These are phyloP conservation scores for Chrysanthemum lavandulifolium DNA, from an alignment of 129 eudicot genomes.

Conservation along the genomic window DNA sequence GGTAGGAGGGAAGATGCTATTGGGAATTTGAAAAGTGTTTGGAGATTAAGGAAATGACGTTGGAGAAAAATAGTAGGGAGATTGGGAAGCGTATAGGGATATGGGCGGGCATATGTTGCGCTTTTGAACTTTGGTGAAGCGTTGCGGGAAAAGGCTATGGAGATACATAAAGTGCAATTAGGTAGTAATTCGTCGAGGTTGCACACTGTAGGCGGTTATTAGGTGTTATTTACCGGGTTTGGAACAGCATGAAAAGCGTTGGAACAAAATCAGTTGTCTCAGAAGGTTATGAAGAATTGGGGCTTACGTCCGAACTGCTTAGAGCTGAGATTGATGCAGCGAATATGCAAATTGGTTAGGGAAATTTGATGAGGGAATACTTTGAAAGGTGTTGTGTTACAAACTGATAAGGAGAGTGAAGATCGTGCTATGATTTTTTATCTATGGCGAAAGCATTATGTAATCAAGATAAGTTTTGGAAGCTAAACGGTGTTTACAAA, in stretches of 20 bases:
- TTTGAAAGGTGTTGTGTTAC: constrained; percentile 60
- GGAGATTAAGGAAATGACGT: constrained; percentile 66
- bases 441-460: constrained; percentile 88
- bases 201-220: constrained; percentile 80
- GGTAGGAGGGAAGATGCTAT: constrained; percentile 96
- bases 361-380: constrained; percentile 63
- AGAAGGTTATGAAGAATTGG: constrained; percentile 80
- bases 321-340: constrained; percentile 91
- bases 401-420: constrained; percentile 77
- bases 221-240: constrained; percentile 87
- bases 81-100: constrained; percentile 80
- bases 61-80: constrained; percentile 66
- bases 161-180: constrained; percentile 53
- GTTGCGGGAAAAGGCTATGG: constrained; percentile 68
- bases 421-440: constrained; percentile 74
- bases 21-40: constrained; percentile 58
- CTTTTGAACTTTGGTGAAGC: constrained; percentile 80
- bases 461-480: constrained; percentile 68
- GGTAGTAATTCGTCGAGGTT: constrained; percentile 81
- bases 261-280: constrained; percentile 78
- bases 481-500: constrained; percentile 71
- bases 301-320: constrained; percentile 64
- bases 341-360: constrained; percentile 86
- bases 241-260: constrained; percentile 77
- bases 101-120: constrained; percentile 68